Conservation (phyloP, 1,284 basidiomycete genomes). For the Heterobasidion parviporum region DNA sequence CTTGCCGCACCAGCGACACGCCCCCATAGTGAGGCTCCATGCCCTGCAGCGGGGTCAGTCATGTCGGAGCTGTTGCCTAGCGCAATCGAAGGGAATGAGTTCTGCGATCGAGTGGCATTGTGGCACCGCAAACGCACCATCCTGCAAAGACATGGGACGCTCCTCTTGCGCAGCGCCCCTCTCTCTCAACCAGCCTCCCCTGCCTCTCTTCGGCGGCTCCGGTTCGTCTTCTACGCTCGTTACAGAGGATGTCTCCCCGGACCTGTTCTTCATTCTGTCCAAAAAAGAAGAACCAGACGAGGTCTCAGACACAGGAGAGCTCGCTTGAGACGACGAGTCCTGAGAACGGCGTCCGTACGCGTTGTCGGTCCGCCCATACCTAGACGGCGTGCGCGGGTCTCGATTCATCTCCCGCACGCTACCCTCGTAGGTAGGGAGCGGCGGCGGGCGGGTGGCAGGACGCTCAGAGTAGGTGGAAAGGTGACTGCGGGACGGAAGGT, state of each 20-base stretch:
- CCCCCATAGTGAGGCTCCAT: constrained; percentile 44
- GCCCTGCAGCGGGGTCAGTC: constrained; percentile 16
- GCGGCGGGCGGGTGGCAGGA: constrained; percentile 5
- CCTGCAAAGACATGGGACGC: background rate
- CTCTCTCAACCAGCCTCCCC: constrained; percentile 5
- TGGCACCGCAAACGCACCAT: constrained; percentile 2
- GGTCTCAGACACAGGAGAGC: constrained; percentile 19
- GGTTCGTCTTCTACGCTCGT: constrained; percentile 35
- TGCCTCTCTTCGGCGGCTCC: constrained; percentile 7
- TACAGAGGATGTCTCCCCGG: constrained; percentile 30
- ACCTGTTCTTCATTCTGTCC: constrained; percentile 15
- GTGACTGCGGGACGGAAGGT: constrained; percentile 12
- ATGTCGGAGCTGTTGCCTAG: background rate
- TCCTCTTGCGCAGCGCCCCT: constrained; percentile 7
- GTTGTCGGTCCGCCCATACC: background rate
- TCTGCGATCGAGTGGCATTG: background rate
- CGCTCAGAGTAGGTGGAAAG: constrained; percentile 7
- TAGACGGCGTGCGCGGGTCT: background rate
- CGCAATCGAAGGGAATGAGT: background rate
- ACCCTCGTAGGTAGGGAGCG: constrained; percentile 8
- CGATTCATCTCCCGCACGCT: background rate
- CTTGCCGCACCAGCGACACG: constrained; percentile 46
- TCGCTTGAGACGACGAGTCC: constrained; percentile 7
- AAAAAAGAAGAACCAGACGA: constrained; percentile 21
- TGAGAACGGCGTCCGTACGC: constrained; percentile 6